Evolutionary conservation across 768 basidiomycete genomes (phyloP), one percentile per base, ranked within the genome.

Genomic region (Collybia mongolica): DNA sequence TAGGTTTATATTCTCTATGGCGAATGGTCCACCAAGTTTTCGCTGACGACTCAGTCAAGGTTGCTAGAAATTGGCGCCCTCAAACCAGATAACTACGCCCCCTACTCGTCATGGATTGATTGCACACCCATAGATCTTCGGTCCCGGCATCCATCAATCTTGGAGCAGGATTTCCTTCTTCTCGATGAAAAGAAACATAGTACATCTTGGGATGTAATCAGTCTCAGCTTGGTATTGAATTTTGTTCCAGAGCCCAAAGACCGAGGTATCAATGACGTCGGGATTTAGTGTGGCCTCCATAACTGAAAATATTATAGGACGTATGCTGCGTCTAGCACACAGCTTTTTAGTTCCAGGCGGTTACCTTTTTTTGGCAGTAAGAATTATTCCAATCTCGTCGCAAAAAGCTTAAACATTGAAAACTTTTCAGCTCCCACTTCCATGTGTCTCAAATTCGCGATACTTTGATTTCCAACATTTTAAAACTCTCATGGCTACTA

Each of bases 11-110:
- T 58, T 12, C 24, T 9, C 43, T n/a, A 23, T 36, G 45, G 14
- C 9, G 36, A 24, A 23, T 46, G 39, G 50, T 28, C n/a, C 24
- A 24, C 12, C 24, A 26, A 26, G 7, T 6, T 6, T 32, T 32
- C 11, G 11, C 11, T 32, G 11, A 32, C 32, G 11, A 9, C 14
- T 12, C 9, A 9, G 32, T 32, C 2, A 54, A 95, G 93, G 46
- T 68, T 96, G 46, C 78, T 97, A 4, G 93, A 97, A 69, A 88
- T 95, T 1, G 93, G 94, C 0, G 93, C 94, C 11, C 72, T 97
- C 39, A 84, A 80, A 53, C 90, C 88, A 8, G 86, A 91, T 58
- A 97, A 95, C 65, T 94, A 88, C 60, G 70, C 66, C 5, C 68
- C 74, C 4, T 87, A 82, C 52, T 64, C 73, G 8, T 67, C 78